phyloP scores from a whole-genome alignment of 2,329 filamentous ascomycete genomes.

The Acrodontium crateriforme region DNA sequence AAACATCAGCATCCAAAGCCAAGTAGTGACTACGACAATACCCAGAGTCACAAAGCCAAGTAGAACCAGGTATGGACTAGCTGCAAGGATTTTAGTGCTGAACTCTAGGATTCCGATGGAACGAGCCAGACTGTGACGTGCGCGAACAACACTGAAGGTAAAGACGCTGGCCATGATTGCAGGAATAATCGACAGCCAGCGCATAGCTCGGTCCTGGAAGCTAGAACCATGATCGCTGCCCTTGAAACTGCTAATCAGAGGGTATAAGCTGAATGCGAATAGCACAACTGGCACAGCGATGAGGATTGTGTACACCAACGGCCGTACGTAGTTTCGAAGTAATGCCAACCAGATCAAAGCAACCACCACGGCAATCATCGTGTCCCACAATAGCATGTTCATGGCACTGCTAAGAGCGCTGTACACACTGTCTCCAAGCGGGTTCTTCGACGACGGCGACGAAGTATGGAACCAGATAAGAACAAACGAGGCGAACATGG shows the following conservation, averaged over 20 bases:
- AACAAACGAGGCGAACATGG: constrained; percentile 75
- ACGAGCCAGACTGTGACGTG: constrained; percentile 65
- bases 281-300: constrained; percentile 76
- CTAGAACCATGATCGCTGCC: constrained; percentile 59
- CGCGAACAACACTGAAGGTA: constrained; percentile 70
- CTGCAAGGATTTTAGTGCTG: constrained; percentile 70
- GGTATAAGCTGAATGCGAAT: constrained; percentile 80
- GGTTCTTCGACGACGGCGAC: constrained; percentile 50
- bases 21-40: constrained; percentile 75
- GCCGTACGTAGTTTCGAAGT: constrained; percentile 72
- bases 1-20: constrained; percentile 95
- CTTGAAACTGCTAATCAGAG: constrained; percentile 79
- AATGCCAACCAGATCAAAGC: constrained; percentile 83
- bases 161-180: constrained; percentile 60
- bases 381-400: constrained; percentile 80
- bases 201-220: constrained; percentile 79
- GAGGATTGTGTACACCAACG: constrained; percentile 67
- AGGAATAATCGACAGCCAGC: constrained; percentile 70
- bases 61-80: constrained; percentile 68
- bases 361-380: constrained; percentile 74
- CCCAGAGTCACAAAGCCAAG: constrained; percentile 70
- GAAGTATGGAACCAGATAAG: constrained; percentile 83
- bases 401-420: constrained; percentile 76
- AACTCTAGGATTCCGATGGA: constrained; percentile 87
- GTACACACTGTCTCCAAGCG: constrained; percentile 88